These are phyloP conservation scores for Quercus suber DNA, from an alignment of 306 rosid genomes.

Conservation along the genomic window DNA sequence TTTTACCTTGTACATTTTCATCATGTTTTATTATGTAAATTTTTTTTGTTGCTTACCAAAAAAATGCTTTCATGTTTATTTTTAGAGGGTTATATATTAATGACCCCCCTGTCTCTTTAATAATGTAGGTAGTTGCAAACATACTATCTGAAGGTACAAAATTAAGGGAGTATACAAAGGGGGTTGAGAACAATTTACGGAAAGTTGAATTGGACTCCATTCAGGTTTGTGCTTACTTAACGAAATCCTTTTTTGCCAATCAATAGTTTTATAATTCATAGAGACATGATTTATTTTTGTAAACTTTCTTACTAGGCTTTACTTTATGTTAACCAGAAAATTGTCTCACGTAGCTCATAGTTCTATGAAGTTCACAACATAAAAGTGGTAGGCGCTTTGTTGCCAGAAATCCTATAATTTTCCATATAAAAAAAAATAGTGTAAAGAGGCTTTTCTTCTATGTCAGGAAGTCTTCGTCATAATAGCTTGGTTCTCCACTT, in stretches of 20 bases:
- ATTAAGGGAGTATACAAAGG: slow-evolving; percentile 86
- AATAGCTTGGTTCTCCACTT: not conserved
- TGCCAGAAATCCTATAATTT: not conserved
- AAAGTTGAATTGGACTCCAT: slow-evolving; percentile 95
- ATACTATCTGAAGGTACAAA: slow-evolving; percentile 84
- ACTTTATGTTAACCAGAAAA: not conserved
- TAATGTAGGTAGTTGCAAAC: slow-evolving; percentile 73
- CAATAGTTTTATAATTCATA: not conserved
- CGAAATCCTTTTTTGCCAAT: not conserved
- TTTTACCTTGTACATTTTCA: not conserved
- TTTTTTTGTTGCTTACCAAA: not conserved
- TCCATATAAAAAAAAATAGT: slow-evolving; percentile 2
- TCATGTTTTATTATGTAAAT: not conserved
- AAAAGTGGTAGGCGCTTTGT: not conserved
- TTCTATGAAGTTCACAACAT: not conserved
- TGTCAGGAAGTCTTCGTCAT: not conserved
- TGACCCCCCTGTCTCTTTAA: slow-evolving; percentile 4
- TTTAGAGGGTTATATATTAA: not conserved
- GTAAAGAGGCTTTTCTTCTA: not conserved
- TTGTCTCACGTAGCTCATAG: not conserved
- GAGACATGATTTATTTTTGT: slow-evolving; percentile 7
- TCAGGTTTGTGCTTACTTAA: slow-evolving; percentile 58
- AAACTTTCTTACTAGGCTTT: not conserved
- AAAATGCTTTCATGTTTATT: not conserved
- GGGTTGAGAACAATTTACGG: slow-evolving; percentile 88